A percentile compares a stretch with the other conserved stretches of the same genome.
Conservation (phyloP, 2,329 filamentous ascomycete genomes). For the Sclerotinia nivalis region DNA sequence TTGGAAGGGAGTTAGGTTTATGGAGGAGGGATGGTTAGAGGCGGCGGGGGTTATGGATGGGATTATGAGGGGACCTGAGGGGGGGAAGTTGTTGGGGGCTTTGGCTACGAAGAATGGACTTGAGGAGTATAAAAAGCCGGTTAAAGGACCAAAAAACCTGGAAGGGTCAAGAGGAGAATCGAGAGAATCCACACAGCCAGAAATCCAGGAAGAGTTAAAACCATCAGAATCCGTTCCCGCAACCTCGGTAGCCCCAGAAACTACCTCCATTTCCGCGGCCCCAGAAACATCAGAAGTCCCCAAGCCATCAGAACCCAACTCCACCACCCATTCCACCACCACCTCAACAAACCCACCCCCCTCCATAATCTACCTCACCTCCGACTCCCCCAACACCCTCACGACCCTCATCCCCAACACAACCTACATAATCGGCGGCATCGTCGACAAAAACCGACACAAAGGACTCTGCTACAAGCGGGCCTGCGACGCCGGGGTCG, state of each 20-base stretch:
- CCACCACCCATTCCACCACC: conserved; percentile 82
- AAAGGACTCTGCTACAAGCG: conserved; percentile 91
- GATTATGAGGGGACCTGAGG: conserved; percentile 61
- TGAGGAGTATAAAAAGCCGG: conserved; percentile 12
- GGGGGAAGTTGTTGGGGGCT: conserved; percentile 59
- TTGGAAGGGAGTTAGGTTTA: conserved; percentile 78
- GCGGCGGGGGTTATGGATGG: conserved; percentile 66
- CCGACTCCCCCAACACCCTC: conserved; percentile 85
- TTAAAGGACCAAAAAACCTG: neutral
- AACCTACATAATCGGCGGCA: conserved; percentile 88
- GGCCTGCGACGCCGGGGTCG: conserved; percentile 72
- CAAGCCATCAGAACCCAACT: conserved; percentile 36
- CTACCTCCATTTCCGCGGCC: neutral
- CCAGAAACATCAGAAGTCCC: neutral
- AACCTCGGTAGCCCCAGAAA: neutral
- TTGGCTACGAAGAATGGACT: conserved; percentile 27
- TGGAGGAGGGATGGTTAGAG: conserved; percentile 71
- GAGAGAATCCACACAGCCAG: neutral
- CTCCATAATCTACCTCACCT: conserved; percentile 78
- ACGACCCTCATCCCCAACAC: conserved; percentile 82
- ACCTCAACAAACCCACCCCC: conserved; percentile 44
- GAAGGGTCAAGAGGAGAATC: neutral
- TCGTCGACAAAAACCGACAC: conserved; percentile 95
- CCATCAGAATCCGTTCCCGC: neutral
- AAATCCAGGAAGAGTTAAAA: neutral